Conservation (phyloP, 2,329 filamentous ascomycete species). For the Cytospora leucostoma region DNA sequence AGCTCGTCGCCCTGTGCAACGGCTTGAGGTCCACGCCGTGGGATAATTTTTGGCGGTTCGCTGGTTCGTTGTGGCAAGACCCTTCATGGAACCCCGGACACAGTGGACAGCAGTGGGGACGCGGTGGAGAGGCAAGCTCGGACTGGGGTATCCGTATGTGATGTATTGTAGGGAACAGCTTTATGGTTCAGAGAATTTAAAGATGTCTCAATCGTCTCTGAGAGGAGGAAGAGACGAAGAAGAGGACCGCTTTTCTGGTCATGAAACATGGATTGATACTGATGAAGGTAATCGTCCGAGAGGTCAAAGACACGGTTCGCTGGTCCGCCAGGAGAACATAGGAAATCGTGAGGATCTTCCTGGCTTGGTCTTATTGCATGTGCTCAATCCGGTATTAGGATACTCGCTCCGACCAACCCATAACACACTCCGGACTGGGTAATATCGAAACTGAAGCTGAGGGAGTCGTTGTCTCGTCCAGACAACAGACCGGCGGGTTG, state of each 20-base stretch:
- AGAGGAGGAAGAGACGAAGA: constrained; percentile 10
- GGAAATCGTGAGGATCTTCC: constrained; percentile 19
- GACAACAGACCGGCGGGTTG: constrained; percentile 7
- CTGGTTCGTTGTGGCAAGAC: constrained; percentile 27
- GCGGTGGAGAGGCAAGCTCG: constrained; percentile 11
- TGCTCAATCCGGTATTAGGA: constrained; percentile 12
- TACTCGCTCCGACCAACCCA: constrained; percentile 7
- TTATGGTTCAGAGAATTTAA: constrained; percentile 18
- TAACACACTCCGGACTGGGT: neutral
- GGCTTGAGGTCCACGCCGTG: constrained; percentile 25
- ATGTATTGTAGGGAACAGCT: neutral
- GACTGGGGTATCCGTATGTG: constrained; percentile 19
- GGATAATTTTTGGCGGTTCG: constrained; percentile 26
- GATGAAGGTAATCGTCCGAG: constrained; percentile 14
- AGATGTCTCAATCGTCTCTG: constrained; percentile 8
- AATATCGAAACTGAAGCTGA: neutral
- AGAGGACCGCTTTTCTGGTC: constrained; percentile 4
- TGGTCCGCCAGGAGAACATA: constrained; percentile 4
- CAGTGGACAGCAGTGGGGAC: constrained; percentile 23
- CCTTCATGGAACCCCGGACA: constrained; percentile 26
- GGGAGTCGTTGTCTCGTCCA: constrained; percentile 13
- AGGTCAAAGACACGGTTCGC: constrained; percentile 11
- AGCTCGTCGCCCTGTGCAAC: constrained; percentile 29
- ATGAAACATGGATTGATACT: constrained; percentile 13
- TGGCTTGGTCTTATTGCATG: constrained; percentile 7